Evolutionary conservation across 164 flowering plant genomes (phyloP), one percentile per base, ranked within the genome.

Genomic region (Macadamia integrifolia): DNA sequence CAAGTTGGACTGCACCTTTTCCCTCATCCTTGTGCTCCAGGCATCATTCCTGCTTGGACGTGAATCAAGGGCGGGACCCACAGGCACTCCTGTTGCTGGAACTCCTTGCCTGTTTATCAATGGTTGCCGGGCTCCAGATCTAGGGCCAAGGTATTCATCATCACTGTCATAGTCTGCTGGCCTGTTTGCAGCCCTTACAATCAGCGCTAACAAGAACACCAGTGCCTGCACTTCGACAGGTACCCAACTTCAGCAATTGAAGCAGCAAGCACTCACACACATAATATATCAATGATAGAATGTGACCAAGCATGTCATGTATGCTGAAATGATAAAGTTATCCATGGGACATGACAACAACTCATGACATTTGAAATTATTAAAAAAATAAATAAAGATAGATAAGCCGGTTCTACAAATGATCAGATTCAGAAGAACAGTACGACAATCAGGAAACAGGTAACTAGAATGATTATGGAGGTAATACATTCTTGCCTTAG

Each of bases 21-120:
- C 97, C 72, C 91, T 81, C 95, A 89, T 85, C 10, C 97, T 85
- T 68, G 88, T 62, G 77, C 97, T 89, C 97, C 97, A 91, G 64
- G 95, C 91, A 82, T 88, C 95, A 71, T 73, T 89, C 79, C 97
- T 85, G 74, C 75, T 74, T 1, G 86, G 82, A 13, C 90, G 88
- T 61, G 83, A 83, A 76, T 91, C 97, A 63, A 81, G 75, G 55
- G 81, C 13, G 6, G 82, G 85, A 74, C 89, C 70, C 61, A 75
- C 91, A 66, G 95, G 89, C 28, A 78, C 82, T 61, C 93, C 92
- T 60, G 93, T 69, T 13, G 84, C 86, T 23, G 90, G 86, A 76
- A 31, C 78, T 40, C 87, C 71, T 67, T 80, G 84, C 71, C 88
- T 75, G 72, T 71, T 80, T 70, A 88, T 72, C 77, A 91, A 72